Percentiles rank a stretch among this genome's conserved stretches.
phyloP scores from a whole-genome alignment of 2,329 filamentous ascomycete genomes.

The Diaporthe destruens region DNA sequence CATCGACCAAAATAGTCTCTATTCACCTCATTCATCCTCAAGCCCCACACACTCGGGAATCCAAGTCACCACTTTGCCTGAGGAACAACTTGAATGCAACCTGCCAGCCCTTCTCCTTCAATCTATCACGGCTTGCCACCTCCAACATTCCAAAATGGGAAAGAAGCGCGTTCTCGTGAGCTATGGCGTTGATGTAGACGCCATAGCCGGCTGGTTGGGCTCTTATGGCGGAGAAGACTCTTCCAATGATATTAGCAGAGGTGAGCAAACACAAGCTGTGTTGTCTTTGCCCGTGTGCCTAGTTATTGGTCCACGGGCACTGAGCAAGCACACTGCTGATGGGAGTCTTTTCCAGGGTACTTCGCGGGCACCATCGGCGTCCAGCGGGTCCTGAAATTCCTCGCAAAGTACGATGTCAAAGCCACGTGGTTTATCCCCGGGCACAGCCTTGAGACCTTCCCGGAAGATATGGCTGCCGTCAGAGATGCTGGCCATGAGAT shows the following conservation, averaged over 20 bases:
- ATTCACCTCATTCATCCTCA: neutral
- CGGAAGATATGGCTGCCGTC: slow-evolving; percentile 58
- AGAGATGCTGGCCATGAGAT: slow-evolving; percentile 62
- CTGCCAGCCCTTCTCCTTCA: neutral
- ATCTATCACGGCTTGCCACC: neutral
- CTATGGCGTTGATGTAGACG: slow-evolving; percentile 51
- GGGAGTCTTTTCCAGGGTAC: slow-evolving; percentile 56
- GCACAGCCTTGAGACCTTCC: slow-evolving; percentile 49
- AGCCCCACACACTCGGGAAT: neutral
- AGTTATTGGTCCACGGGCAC: no score
- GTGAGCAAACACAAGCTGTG: slow-evolving; percentile 37
- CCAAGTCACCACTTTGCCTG: no score
- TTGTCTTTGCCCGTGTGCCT: no score
- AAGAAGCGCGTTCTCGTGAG: slow-evolving; percentile 52
- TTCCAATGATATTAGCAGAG: slow-evolving; percentile 49
- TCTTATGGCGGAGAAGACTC: slow-evolving; percentile 52
- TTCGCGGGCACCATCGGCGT: slow-evolving; percentile 79
- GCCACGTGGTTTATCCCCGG: slow-evolving; percentile 66
- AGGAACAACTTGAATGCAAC: neutral
- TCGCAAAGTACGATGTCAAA: slow-evolving; percentile 80
- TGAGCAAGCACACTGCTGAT: neutral
- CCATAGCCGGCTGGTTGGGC: slow-evolving; percentile 50
- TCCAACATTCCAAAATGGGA: slow-evolving; percentile 49
- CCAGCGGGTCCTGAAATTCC: slow-evolving; percentile 75
- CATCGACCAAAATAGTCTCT: neutral